phyloP scores from a whole-genome alignment of 2,329 filamentous ascomycete genomes.

The Fusarium sp. region DNA sequence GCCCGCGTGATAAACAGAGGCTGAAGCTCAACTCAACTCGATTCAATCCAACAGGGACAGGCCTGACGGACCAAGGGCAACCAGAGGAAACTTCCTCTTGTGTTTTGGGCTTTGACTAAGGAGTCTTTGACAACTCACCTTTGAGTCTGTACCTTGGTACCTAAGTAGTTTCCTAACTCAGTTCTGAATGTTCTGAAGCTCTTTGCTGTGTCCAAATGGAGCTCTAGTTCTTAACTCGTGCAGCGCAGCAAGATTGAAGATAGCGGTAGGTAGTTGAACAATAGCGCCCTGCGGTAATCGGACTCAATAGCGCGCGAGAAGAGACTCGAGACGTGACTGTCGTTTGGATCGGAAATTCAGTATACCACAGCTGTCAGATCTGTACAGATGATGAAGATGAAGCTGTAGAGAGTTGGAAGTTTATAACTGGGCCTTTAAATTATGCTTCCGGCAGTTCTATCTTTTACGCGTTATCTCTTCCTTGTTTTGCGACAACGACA shows the following conservation, averaged over 20 bases:
- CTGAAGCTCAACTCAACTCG: constrained; percentile 24
- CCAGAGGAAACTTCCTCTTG: constrained; percentile 22
- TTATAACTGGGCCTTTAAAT: constrained; percentile 17
- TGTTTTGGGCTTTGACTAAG: constrained; percentile 20
- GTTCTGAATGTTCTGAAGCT: constrained; percentile 17
- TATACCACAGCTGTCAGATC: constrained; percentile 9
- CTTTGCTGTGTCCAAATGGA: constrained; percentile 7
- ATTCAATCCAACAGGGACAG: constrained; percentile 38
- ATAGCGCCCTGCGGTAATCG: not conserved
- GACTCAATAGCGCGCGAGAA: constrained; percentile 14
- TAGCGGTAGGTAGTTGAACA: constrained; percentile 1
- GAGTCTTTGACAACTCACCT: constrained; percentile 22
- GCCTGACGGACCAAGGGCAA: constrained; percentile 48
- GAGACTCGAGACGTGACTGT: constrained; percentile 2
- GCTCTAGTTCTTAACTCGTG: constrained; percentile 5
- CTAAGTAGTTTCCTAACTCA: constrained; percentile 12
- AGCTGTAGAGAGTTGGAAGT: constrained; percentile 8
- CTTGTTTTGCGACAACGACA: constrained; percentile 13
- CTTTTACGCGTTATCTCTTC: constrained; percentile 2
- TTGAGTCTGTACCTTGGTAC: constrained; percentile 18
- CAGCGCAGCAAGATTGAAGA: constrained; percentile 1
- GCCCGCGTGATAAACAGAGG: constrained; percentile 24
- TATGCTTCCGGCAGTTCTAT: constrained; percentile 22
- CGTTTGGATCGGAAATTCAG: constrained; percentile 7
- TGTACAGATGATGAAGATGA: constrained; percentile 9